Base-by-base conservation (phyloP, 2,329 filamentous ascomycete species). In the Colletotrichum echinochloae region DNA sequence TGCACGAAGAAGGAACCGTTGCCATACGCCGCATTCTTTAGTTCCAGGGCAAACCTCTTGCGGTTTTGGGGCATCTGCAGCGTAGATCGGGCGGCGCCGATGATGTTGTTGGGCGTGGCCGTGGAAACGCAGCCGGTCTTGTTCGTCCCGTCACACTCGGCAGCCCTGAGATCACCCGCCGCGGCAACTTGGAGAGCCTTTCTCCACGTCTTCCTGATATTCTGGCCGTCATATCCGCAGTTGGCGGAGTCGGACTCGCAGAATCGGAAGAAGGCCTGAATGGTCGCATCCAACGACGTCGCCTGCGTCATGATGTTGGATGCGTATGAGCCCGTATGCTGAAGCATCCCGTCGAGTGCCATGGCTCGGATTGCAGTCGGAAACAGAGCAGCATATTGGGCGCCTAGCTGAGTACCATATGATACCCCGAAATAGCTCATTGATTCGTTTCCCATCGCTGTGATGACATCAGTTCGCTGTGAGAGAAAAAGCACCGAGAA, bases 281-380 rank as follows among this genome's bases (percentile, higher is more conserved):
- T 70, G n/a, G 67, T 70, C 7, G 67, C 63, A 16, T 70, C 67
- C 28, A 70, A 3, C 4, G 67, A 70, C 18, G 67, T 70, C 7
- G 67, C 67, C 51, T 70, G 67, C 18, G 67, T 70, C 63, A 70
- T 57, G 28, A 70, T 70, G 35, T 70, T 70, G 0, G 63, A 61
- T 0, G 67, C 67, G 7, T 56, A 70, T 1, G 67, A 46, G 7
- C 67, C 67, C 1, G 67, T 70, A 8, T 70, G 67, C 41, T 70
- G 67, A 12, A 70, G 23, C 39, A 70, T 67, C 20, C 67, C 67
- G 37, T 70, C 67, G 12, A 70, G 51, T 2, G 67, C 67, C 67
- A 70, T 70, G 18, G 67, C 67, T 37, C 67, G 41, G 3, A 70
- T 57, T 6, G 39, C 23, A 0, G n/a, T 18, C 1, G 67, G 67